A percentile compares a stretch with the other conserved stretches of the same genome.
These are phyloP conservation scores for Calonectria crousiana DNA, from an alignment of 2,329 filamentous ascomycete genomes.

Conservation along the genomic window DNA sequence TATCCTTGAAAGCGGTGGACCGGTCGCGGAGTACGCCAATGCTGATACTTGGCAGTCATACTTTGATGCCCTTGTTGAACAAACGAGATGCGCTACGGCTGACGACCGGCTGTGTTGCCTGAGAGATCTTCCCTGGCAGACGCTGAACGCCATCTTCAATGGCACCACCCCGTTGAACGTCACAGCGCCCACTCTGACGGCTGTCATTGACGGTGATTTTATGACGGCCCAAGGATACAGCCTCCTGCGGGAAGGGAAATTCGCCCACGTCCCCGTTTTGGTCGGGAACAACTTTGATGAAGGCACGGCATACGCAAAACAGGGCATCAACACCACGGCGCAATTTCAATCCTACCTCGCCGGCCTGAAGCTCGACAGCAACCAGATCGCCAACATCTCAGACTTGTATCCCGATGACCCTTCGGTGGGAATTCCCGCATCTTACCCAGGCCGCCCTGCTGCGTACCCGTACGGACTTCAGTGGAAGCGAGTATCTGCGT, in stretches of 20 bases:
- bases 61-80: slow-evolving; percentile 46
- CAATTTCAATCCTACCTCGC: slow-evolving; percentile 55
- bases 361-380: slow-evolving; percentile 37
- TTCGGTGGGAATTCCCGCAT: slow-evolving; percentile 60
- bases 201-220: slow-evolving; percentile 53
- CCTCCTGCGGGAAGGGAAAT: slow-evolving; percentile 68
- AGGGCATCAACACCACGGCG: slow-evolving; percentile 65
- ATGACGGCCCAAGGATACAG: slow-evolving; percentile 58
- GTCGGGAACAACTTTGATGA: slow-evolving; percentile 75
- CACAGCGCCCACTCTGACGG: slow-evolving; percentile 30
- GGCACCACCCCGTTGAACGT: slow-evolving; percentile 33
- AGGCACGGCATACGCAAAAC: slow-evolving; percentile 66
- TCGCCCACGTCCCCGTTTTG: slow-evolving; percentile 74
- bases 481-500: slow-evolving; percentile 68
- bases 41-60: slow-evolving; percentile 42
- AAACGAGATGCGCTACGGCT: slow-evolving; percentile 39
- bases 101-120: slow-evolving; percentile 48
- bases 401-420: slow-evolving; percentile 64
- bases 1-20: slow-evolving; percentile 62
- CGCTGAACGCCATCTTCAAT: slow-evolving; percentile 47
- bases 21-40: slow-evolving; percentile 43
- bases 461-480: slow-evolving; percentile 54
- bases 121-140: slow-evolving; percentile 46
- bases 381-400: slow-evolving; percentile 51
- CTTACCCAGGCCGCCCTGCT: slow-evolving; percentile 48